A percentile compares a stretch with the other conserved stretches of the same genome.
Evolutionary conservation across 148 eudicot species (phyloP).

Genomic region (Rhododendron henanense): DNA sequence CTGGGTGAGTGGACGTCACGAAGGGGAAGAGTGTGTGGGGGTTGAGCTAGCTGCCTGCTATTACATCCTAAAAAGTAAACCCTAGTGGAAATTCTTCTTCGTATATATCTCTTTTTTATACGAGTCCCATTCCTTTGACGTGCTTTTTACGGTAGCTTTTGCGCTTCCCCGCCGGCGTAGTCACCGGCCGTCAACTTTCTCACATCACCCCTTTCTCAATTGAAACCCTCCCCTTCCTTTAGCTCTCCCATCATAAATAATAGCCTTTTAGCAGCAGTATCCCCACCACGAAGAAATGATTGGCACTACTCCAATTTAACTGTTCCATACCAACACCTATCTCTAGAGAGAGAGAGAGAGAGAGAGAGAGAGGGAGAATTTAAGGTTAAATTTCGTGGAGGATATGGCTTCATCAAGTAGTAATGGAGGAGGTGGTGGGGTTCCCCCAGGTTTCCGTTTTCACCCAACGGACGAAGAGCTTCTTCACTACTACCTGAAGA

Average conservation of each 20-base stretch:
- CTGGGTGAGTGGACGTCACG: not conserved
- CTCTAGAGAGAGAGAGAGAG: not conserved
- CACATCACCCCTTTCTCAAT: not conserved
- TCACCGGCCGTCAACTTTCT: slow-evolving; percentile 74
- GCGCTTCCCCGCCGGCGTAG: slow-evolving; percentile 69
- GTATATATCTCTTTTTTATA: not conserved
- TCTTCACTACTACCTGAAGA: slow-evolving; percentile 87
- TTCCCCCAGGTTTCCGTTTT: slow-evolving; percentile 93
- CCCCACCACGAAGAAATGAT: slow-evolving; percentile 5
- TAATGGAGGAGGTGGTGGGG: slow-evolving; percentile 76
- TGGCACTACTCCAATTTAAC: not conserved
- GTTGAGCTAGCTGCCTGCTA: not conserved
- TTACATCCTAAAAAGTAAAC: not conserved
- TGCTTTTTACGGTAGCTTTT: slow-evolving; percentile 45
- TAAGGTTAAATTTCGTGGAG: not conserved
- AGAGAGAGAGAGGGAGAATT: not conserved
- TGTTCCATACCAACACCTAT: not conserved
- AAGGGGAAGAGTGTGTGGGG: not conserved
- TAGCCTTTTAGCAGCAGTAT: slow-evolving; percentile 1
- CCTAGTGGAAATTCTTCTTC: not conserved
- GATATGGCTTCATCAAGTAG: slow-evolving; percentile 27
- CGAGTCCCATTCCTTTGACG: slow-evolving; percentile 14
- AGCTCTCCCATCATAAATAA: not conserved
- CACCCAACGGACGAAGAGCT: slow-evolving; percentile 97
- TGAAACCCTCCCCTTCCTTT: not conserved